These are phyloP conservation scores for Eimeria necatrix DNA, from an alignment of 169 alveolate species.

Conservation along the genomic window DNA sequence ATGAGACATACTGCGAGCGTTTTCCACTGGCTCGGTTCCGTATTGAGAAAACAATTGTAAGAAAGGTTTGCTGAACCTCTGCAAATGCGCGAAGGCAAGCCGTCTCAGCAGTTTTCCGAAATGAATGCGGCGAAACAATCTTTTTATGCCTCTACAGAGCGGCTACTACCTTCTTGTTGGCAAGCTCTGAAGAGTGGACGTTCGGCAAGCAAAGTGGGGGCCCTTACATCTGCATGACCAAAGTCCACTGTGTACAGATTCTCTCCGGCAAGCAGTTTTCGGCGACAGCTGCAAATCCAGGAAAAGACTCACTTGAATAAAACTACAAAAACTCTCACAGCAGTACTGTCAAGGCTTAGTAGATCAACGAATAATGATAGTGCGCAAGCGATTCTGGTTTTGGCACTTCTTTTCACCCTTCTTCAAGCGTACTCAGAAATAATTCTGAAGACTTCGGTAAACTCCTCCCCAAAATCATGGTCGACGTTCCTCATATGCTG, in stretches of 20 bases:
- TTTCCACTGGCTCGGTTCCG: not conserved
- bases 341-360: too few relatives aligned
- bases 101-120: too few relatives aligned
- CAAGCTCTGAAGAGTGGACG: too few relatives aligned
- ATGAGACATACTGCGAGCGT: not conserved
- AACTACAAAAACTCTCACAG: too few relatives aligned
- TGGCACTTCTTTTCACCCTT: too few relatives aligned
- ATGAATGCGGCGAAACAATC: too few relatives aligned
- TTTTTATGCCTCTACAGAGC: too few relatives aligned
- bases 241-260: conserved; percentile 21
- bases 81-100: not conserved
- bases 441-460: conserved; percentile 20
- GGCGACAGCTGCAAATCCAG: conserved; percentile 24
- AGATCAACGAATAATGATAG: too few relatives aligned
- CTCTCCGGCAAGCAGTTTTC: conserved; percentile 31
- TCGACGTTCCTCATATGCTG: conserved; percentile 20
- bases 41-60: conserved; percentile 27
- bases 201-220: too few relatives aligned
- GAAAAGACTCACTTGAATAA: too few relatives aligned
- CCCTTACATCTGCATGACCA: conserved; percentile 40
- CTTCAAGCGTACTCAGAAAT: conserved; percentile 21
- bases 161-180: too few relatives aligned
- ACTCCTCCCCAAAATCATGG: conserved; percentile 35
- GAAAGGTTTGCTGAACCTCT: conserved; percentile 41
- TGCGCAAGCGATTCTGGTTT: too few relatives aligned